Base-by-base conservation (phyloP, 257 asterid species). In the Lycium ferocissimum region DNA sequence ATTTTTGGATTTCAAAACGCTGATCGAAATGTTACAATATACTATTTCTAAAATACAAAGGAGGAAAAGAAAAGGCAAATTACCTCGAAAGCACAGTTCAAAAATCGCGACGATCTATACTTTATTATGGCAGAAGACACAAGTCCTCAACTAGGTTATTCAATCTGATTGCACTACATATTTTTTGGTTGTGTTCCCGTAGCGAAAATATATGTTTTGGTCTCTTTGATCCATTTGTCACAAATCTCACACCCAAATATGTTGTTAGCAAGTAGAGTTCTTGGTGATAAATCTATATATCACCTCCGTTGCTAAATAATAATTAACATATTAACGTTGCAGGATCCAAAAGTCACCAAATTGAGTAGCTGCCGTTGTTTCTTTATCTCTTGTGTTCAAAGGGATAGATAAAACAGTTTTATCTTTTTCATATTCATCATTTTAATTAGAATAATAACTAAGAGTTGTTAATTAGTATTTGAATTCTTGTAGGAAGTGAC, bases 281-380 rank as follows among this genome's bases (percentile, higher is more conserved):
- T 33, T 33, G 72, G 45, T 66, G 73, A 33, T 33, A 66, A 66
- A 66, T 66, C 10, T 33, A 66, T 35, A 2, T 35, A 66, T 66
- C n/a, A 26, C 71, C 73, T 66, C 37, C 47, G 12, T 35, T 33
- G 73, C 47, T 66, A 33, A 66, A 33, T 33, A 33, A 66, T 35
- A 33, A 66, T 33, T 66, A 66, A 33, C 47, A 33, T 65, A 33
- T 33, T 33, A n/a, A 35, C 15, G 73, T 66, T 13, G 73, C 47
- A 66, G 20, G 47, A 33, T 66, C 73, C 47, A 66, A 8, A 66
- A 66, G 73, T 66, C 73, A 66, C 73, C 20, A 66, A 66, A 66
- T 35, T 33, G 47, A 66, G n/a, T 66, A 66, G 47, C 47, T 66
- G 10, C 73, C 47, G 13, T 33, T 13, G 17, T 66, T 66, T 66